Base-by-base conservation (phyloP, 306 rosid genomes). In the Luffa aegyptiaca region DNA sequence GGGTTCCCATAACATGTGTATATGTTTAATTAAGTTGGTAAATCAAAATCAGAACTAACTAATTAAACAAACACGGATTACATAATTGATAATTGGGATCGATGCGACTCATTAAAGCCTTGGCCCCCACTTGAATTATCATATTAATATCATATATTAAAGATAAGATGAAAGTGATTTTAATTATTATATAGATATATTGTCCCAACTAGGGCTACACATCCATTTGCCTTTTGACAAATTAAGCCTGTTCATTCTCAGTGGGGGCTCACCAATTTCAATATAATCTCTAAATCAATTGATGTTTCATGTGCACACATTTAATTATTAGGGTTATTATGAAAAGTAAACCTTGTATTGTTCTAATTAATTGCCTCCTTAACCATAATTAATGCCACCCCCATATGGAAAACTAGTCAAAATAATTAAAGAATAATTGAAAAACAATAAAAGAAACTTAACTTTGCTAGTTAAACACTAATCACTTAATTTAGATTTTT, bases 181-280 rank as follows among this genome's bases (percentile, higher is more conserved):
- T 70, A 45, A 21, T 70, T 20, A 21, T 26, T 26, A 26, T 26
- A 26, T 44, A 16, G 69, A 68, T 68, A 59, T 59, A 65, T 65
- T 37, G 31, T 65, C 72, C 12, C 11, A 65, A 65, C 48, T 64
- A 64, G 45, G 71, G 45, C 71, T 41, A 41, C 52, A 68, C 17
- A 65, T 41, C 74, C 75, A 68, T 41, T 42, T 68, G 75, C 36
- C 75, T 68, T 71, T 69, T 20, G 76, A 70, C 36, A 70, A 44
- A 44, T 44, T 42, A 70, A 70, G 9, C 31, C 55, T 20, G 36
- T 69, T 71, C 56, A n/a, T 71, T 71, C 3, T 68, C 21, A 44
- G 55, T 44, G 75, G 75, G 75, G 75, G 75, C 75, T 42, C 76
- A 70, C 76, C 39, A 20, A 44, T 44, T 42, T 21, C 12, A 14